These are phyloP conservation scores for Penicillium brevicompactum DNA, from an alignment of 2,329 filamentous ascomycete species.

Conservation along the genomic window DNA sequence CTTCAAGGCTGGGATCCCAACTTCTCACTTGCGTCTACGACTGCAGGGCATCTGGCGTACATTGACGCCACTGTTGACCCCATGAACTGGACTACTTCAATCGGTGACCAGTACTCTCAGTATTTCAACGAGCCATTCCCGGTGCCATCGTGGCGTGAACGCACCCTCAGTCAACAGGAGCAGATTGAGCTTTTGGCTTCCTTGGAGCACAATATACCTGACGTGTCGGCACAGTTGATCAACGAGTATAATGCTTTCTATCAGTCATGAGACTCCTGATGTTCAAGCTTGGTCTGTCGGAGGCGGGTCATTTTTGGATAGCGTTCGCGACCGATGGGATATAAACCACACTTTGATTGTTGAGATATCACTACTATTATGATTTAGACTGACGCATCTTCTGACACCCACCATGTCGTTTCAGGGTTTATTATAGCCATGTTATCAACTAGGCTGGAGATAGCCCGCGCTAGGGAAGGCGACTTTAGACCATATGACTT, in stretches of 20 bases:
- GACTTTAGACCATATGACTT: constrained; percentile 3
- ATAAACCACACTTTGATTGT: not conserved
- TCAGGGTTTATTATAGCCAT: constrained; percentile 1
- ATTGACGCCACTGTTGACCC: constrained; percentile 38
- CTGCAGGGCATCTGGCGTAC: constrained; percentile 38
- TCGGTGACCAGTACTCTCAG: constrained; percentile 51
- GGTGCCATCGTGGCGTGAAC: constrained; percentile 55
- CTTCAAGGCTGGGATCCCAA: constrained; percentile 46
- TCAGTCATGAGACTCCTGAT: constrained; percentile 28
- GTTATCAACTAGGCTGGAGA: constrained; percentile 3
- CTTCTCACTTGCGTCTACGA: constrained; percentile 41
- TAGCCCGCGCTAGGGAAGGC: not conserved
- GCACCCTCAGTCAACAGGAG: constrained; percentile 76
- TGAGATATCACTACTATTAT: constrained; percentile 1
- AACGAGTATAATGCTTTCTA: constrained; percentile 47
- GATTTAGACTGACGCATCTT: constrained; percentile 9
- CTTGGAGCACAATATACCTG: constrained; percentile 63
- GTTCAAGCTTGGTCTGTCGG: not conserved
- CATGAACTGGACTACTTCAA: constrained; percentile 46
- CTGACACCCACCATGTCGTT: constrained; percentile 3
- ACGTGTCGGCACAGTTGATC: constrained; percentile 44
- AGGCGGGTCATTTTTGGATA: not conserved
- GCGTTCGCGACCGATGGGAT: not conserved
- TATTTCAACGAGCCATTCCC: constrained; percentile 51
- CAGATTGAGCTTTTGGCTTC: constrained; percentile 81